These are phyloP conservation scores for Ceratocystis diversiconidia DNA, from an alignment of 2,329 filamentous ascomycete species.

Conservation along the genomic window DNA sequence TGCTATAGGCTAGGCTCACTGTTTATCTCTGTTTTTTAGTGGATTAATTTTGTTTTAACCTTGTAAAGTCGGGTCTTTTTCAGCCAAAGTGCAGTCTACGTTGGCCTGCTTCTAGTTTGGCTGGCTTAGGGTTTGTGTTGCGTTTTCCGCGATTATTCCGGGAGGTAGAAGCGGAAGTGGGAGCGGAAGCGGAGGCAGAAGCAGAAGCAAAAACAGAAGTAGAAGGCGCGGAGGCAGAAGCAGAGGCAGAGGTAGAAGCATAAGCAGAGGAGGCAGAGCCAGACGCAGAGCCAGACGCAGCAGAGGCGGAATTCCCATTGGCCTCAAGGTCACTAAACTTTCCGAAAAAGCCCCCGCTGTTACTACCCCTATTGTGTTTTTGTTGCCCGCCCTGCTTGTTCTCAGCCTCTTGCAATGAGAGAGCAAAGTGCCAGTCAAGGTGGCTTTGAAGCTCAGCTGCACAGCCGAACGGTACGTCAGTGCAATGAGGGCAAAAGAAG, in stretches of 20 bases:
- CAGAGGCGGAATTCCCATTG: not conserved
- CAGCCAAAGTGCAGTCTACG: constrained; percentile 46
- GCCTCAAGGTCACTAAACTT: not conserved
- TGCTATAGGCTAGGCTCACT: too few relatives aligned
- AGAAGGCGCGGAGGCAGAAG: not conserved
- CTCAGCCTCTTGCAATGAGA: constrained; percentile 57
- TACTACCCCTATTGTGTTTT: not conserved
- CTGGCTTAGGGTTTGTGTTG: constrained; percentile 22
- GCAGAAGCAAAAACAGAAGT: not conserved
- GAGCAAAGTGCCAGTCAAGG: constrained; percentile 87
- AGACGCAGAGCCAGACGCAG: not conserved
- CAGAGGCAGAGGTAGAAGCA: not conserved
- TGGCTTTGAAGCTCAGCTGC: constrained; percentile 57
- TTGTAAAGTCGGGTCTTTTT: constrained; percentile 20
- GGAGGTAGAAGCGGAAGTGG: not conserved
- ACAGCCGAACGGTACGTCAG: constrained; percentile 12
- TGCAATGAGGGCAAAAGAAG: constrained; percentile 14
- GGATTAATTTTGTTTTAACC: not conserved
- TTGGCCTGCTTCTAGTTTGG: constrained; percentile 42
- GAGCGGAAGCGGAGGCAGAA: not conserved
- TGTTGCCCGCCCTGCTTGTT: not conserved
- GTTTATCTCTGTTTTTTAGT: too few relatives aligned
- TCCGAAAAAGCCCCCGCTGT: not conserved
- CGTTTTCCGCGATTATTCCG: constrained; percentile 23
- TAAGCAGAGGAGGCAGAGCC: too few relatives aligned